These are phyloP conservation scores for Verticillium longisporum DNA, from an alignment of 2,329 filamentous ascomycete species.

Conservation along the genomic window DNA sequence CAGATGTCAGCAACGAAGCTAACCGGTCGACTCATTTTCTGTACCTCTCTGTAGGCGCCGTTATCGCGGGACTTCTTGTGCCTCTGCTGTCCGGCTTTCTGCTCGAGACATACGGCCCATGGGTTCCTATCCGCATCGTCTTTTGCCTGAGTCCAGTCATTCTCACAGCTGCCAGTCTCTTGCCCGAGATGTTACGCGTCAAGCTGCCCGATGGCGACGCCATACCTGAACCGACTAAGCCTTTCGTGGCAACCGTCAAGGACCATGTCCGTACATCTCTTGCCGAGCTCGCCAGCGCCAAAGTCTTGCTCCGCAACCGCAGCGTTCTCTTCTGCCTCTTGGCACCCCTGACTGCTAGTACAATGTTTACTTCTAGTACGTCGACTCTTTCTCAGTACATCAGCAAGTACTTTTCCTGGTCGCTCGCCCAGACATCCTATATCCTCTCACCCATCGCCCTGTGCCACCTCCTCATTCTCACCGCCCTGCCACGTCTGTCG, in stretches of 20 bases:
- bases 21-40: conserved; percentile 34
- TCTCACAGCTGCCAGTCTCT: conserved; percentile 22
- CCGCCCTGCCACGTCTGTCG: conserved; percentile 26
- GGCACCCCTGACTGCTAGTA: conserved; percentile 29
- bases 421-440: conserved; percentile 31
- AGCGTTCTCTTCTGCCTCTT: conserved; percentile 29
- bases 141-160: conserved; percentile 22
- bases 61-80: conserved; percentile 29
- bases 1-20: conserved; percentile 32
- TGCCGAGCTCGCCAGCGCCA: conserved; percentile 22
- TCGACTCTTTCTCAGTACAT: conserved; percentile 32
- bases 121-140: conserved; percentile 31
- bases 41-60: conserved; percentile 32
- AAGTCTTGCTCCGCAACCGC: conserved; percentile 26
- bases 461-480: conserved; percentile 28
- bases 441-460: conserved; percentile 33
- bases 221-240: background rate
- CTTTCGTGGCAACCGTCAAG: conserved; percentile 13
- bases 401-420: conserved; percentile 37
- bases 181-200: conserved; percentile 32
- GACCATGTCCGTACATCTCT: conserved; percentile 21
- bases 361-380: conserved; percentile 26
- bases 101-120: conserved; percentile 30
- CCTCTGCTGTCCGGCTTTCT: conserved; percentile 29
- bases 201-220: conserved; percentile 7